Evolutionary conservation across 495 filamentous ascomycete genomes (phyloP), one percentile per base, ranked within the genome.

Genomic region (Trypethelium eluteriae): DNA sequence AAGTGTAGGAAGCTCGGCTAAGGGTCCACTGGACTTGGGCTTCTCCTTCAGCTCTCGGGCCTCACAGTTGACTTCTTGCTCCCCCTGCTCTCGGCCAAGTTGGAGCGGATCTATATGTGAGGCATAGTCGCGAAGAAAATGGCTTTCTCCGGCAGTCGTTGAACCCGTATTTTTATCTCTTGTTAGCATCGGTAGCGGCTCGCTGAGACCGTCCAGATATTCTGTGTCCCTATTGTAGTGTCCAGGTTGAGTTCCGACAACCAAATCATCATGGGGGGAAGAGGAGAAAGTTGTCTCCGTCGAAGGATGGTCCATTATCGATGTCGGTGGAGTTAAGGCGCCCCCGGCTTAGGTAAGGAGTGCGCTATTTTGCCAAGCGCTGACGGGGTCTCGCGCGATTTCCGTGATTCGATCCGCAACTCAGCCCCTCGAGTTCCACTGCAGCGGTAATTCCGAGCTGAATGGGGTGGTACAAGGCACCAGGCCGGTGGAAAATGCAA

Each of bases 111-210:
- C 62, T 63, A 63, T 63, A 38, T 63, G 62, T 25, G 44, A 34
- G 11, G 62, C 62, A 47, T 63, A 63, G 38, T 63, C 62, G 12
- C 62, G 62, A 35, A 63, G 62, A 59, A 59, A 59, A 32, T 59
- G 53, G 53, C 53, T 59, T 3, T 59, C 53, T 36, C 53, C 32
- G 3, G 32, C 25, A 59, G 6, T 59, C 53, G 32, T 7, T 9
- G 25, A 59, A 18, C 6, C 32, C 7, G 10, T 34, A 7, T 32
- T 10, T 36, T 59, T 34, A n/a, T 34, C 53, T 18, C 36, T 59
- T 6, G 34, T 59, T 14, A 59, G 36, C 53, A 59, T 59, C 18
- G 53, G 7, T 35, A 5, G 3, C 34, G 53, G 32, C 5, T 59
- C 25, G 25, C 14, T 18, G 7, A 59, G 25, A 14, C 14, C 14